phyloP scores from a whole-genome alignment of 257 asterid species.

The Penstemon newberryi region DNA sequence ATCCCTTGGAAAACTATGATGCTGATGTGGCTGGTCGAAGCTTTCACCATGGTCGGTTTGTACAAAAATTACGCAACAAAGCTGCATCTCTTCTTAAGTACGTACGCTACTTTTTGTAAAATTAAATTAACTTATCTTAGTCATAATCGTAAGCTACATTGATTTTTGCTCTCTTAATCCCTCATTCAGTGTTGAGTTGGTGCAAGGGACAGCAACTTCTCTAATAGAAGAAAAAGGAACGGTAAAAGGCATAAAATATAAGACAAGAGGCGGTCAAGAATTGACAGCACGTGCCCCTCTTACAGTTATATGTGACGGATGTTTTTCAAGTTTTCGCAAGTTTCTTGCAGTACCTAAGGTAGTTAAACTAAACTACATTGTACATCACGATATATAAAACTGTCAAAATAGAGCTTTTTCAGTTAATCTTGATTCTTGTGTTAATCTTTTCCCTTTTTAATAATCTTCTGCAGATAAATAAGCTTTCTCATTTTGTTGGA shows the following conservation, averaged over 20 bases:
- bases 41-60: slow-evolving; percentile 48
- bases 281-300: slow-evolving; percentile 37
- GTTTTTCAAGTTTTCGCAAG: slow-evolving; percentile 43
- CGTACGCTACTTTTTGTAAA: background rate
- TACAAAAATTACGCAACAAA: slow-evolving; percentile 46
- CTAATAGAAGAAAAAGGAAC: slow-evolving; percentile 40
- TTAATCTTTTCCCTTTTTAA: too few relatives aligned
- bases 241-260: slow-evolving; percentile 45
- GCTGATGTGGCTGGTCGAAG: slow-evolving; percentile 41
- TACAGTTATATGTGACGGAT: slow-evolving; percentile 46
- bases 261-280: slow-evolving; percentile 36
- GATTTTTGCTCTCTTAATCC: background rate
- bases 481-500: slow-evolving; percentile 25
- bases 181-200: slow-evolving; percentile 34
- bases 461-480: slow-evolving; percentile 19
- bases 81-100: slow-evolving; percentile 47
- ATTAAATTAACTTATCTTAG: too few relatives aligned
- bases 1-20: slow-evolving; percentile 42
- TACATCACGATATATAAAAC: background rate
- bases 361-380: background rate
- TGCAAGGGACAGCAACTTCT: slow-evolving; percentile 44
- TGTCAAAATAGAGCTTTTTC: background rate
- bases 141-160: background rate
- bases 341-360: slow-evolving; percentile 42
- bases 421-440: background rate